Conservation (phyloP, 345 rosid genomes). For the Rhodamnia argentea region DNA sequence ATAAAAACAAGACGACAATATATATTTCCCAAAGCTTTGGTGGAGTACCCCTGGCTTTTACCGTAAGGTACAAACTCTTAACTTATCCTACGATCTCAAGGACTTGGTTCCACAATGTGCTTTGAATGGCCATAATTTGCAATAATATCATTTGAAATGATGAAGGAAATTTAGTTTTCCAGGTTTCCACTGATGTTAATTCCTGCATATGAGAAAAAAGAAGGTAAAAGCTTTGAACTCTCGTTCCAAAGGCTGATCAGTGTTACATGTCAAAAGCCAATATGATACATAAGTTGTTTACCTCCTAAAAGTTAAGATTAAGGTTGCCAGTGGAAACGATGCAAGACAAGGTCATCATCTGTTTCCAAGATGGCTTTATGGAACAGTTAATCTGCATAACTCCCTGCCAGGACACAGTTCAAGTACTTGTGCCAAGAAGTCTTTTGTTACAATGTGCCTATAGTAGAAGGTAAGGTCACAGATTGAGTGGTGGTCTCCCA, state of each 20-base stretch:
- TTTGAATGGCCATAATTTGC: too few species aligned
- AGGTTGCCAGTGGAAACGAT: not conserved
- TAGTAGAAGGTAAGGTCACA: rapidly evolving
- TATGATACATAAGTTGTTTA: too few species aligned
- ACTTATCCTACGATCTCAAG: not conserved
- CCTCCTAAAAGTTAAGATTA: too few species aligned
- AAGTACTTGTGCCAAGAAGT: not conserved
- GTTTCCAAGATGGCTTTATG: not conserved
- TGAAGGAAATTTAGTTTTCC: not conserved
- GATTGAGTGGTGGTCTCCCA: too few species aligned
- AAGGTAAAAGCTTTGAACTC: not conserved
- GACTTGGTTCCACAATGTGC: not conserved
- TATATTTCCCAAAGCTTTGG: too few species aligned
- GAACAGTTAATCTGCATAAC: not conserved
- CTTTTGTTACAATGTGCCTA: not conserved
- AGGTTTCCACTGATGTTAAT: not conserved
- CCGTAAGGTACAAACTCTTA: too few species aligned
- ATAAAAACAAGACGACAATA: too few species aligned
- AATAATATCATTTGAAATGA: too few species aligned
- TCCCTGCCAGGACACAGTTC: not conserved
- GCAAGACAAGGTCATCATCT: not conserved
- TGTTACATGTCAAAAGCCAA: too few species aligned
- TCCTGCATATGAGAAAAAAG: not conserved
- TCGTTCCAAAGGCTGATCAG: not conserved
- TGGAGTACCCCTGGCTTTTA: too few species aligned